phyloP scores from a whole-genome alignment of 306 rosid genomes.

The Castanospermum australe region DNA sequence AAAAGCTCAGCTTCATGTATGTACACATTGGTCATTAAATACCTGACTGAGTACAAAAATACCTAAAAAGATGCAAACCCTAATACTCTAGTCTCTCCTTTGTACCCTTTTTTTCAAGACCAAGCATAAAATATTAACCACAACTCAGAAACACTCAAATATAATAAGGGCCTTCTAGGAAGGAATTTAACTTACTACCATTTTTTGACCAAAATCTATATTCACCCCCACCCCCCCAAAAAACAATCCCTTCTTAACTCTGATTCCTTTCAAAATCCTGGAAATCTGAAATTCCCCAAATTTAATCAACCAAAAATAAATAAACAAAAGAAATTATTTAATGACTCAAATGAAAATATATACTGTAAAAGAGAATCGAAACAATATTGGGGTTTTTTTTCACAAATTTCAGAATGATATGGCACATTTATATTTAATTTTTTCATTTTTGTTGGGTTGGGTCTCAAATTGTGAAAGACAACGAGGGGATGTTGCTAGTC shows the following conservation, averaged over 20 bases:
- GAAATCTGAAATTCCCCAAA: not conserved
- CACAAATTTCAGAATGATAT: not conserved
- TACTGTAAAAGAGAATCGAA: not conserved
- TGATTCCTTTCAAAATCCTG: not conserved
- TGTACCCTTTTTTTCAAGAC: not conserved
- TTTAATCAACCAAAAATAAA: not conserved
- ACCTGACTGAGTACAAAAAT: not conserved
- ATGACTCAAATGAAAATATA: not conserved
- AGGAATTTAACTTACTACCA: constrained; percentile 21
- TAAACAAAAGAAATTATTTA: not conserved
- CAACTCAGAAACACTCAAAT: not conserved
- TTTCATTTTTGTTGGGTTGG: not conserved
- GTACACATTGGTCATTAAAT: not conserved
- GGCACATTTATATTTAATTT: not conserved
- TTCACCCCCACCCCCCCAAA: too few relatives aligned
- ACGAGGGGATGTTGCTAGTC: constrained; percentile 6
- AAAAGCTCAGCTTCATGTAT: not conserved
- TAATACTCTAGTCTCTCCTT: not conserved
- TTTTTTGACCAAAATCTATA: not conserved
- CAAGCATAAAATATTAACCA: not conserved
- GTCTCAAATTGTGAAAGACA: too few relatives aligned
- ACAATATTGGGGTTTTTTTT: not conserved
- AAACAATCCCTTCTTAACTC: not conserved
- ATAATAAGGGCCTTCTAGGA: not conserved
- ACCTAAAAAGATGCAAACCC: not conserved